Evolutionary conservation across 108 stramenopile species (phyloP).

Genomic region (Cyclotella sp.): DNA sequence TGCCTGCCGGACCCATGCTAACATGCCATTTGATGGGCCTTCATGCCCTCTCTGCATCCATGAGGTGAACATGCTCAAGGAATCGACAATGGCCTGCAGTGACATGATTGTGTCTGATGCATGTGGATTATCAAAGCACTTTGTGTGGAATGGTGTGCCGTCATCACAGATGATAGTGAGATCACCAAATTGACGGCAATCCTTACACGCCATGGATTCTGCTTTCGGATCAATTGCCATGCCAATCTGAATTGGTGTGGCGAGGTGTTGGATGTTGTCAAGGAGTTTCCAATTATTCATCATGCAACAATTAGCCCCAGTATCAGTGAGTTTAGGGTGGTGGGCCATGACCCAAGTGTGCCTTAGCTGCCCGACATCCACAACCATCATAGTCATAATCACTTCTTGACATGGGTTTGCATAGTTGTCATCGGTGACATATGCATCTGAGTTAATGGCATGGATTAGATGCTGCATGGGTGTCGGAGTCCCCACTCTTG

Average conservation of each 20-base stretch:
- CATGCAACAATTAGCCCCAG: background rate
- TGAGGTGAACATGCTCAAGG: background rate
- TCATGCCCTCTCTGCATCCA: background rate
- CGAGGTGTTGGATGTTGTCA: background rate
- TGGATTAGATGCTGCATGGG: no score
- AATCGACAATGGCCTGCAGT: background rate
- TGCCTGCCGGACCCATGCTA: background rate
- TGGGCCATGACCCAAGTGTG: no score
- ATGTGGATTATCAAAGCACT: background rate
- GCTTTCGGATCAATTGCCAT: background rate
- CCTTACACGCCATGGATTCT: background rate
- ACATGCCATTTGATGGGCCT: background rate
- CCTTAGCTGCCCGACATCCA: no score
- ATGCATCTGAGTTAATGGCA: no score
- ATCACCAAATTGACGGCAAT: background rate
- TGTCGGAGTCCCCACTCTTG: no score
- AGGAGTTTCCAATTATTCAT: no score
- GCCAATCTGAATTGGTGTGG: background rate
- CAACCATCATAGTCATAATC: no score
- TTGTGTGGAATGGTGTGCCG: background rate
- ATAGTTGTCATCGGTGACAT: no score
- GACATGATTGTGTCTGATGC: no score
- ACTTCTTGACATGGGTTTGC: no score
- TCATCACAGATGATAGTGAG: background rate
- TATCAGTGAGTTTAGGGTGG: background rate